Conservation (phyloP, 495 filamentous ascomycete genomes). For the Podospora pseudocomata region DNA sequence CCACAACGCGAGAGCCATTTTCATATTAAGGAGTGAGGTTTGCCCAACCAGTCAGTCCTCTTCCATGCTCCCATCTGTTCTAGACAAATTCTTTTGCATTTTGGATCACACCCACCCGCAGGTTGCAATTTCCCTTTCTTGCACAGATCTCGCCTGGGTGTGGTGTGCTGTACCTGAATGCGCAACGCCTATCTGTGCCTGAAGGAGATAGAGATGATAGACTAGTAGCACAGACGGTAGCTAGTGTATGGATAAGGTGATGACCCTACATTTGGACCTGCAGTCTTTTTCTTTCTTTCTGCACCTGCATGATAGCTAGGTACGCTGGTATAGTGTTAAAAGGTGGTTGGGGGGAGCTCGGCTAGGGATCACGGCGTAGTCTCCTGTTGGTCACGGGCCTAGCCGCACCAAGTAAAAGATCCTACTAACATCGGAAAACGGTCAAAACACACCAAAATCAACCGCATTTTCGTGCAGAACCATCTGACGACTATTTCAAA, state of each 20-base stretch:
- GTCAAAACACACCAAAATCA: too few species aligned
- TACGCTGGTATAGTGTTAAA: background rate
- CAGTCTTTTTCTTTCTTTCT: background rate
- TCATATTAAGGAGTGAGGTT: background rate
- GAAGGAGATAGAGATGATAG: background rate
- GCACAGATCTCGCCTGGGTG: background rate
- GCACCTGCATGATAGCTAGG: background rate
- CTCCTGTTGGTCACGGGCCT: too few species aligned
- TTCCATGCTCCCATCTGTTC: background rate
- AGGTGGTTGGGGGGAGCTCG: background rate
- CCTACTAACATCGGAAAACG: too few species aligned
- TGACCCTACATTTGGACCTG: background rate
- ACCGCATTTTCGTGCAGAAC: too few species aligned
- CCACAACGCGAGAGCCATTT: background rate
- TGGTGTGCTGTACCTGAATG: background rate
- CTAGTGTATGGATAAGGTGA: background rate
- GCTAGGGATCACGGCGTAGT: too few species aligned
- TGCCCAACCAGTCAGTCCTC: background rate
- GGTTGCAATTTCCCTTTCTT: background rate
- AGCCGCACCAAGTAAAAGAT: too few species aligned
- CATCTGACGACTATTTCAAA: too few species aligned
- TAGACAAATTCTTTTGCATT: background rate
- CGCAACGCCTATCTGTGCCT: background rate
- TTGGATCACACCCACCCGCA: background rate
- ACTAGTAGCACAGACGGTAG: background rate